phyloP scores from a whole-genome alignment of 1,139 yeast species.

The Hyphopichia wangnamkhiaoensis region DNA sequence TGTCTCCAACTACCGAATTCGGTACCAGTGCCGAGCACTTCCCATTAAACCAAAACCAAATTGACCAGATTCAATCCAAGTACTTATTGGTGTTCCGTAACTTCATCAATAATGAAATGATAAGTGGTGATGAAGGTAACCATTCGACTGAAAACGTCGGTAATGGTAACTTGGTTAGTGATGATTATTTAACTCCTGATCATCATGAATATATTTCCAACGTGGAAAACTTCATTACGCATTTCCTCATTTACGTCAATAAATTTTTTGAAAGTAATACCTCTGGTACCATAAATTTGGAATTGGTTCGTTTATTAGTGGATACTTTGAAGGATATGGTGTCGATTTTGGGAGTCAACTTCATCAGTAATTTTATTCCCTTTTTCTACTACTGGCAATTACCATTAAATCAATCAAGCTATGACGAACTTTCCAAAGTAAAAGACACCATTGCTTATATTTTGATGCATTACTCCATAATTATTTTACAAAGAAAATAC shows the following conservation, averaged over 20 bases:
- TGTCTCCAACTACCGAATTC: conserved; percentile 29
- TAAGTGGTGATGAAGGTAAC: conserved; percentile 9
- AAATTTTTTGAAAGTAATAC: conserved; percentile 23
- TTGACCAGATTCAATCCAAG: conserved; percentile 31
- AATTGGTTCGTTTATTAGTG: conserved; percentile 23
- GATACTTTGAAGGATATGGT: conserved; percentile 30
- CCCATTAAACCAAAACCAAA: conserved; percentile 23
- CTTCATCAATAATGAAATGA: conserved; percentile 36
- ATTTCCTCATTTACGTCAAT: conserved; percentile 35
- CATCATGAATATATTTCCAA: conserved; percentile 37
- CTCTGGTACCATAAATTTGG: conserved; percentile 23
- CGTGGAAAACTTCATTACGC: conserved; percentile 37
- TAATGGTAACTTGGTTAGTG: conserved; percentile 10
- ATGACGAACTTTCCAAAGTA: conserved; percentile 16
- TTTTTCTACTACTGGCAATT: conserved; percentile 50
- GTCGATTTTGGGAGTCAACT: conserved; percentile 45
- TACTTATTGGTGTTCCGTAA: conserved; percentile 36
- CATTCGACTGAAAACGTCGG: conserved; percentile 6
- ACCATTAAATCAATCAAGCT: conserved; percentile 13
- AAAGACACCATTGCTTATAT: conserved; percentile 41
- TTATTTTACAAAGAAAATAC: conserved; percentile 32
- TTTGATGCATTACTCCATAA: conserved; percentile 26
- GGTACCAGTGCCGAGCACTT: conserved; percentile 11
- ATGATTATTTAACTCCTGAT: conserved; percentile 34
- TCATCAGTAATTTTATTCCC: conserved; percentile 47